Evolutionary conservation across 2,329 filamentous ascomycete genomes (phyloP), one percentile per base, ranked within the genome.

Genomic region (Pestalotiopsis sp.): DNA sequence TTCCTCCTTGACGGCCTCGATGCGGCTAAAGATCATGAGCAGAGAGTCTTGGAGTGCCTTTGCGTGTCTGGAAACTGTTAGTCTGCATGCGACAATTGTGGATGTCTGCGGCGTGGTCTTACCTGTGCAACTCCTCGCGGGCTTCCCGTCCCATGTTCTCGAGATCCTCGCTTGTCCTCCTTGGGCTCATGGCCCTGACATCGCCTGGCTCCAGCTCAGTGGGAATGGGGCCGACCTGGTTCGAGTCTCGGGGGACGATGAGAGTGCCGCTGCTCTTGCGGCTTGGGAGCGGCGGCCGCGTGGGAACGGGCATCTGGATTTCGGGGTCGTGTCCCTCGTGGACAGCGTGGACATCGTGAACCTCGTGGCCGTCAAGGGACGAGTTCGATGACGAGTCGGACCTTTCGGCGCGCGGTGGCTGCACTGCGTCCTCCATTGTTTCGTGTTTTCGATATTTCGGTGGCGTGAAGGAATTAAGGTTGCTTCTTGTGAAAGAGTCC

Each of bases 1-100:
- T 78, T 98, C 95, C 74, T 93, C 92, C 80, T 94, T 93, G 72
- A 98, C 95, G 38, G 93, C 93, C 78, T 99, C 96, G 79, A 98
- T 97, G 65, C 94, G 92, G 81, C 97, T 93, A 73, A 97, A 94
- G 58, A 98, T 92, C 71, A 92, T 93, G 70, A 97, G 86, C 41
- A 99, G 89, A 36, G 94, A 97, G 66, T 94, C 93, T 81, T 99
- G 96, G 36, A 98, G 85, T 61, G 90, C 89, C 80, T 94, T 93
- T 69, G 95, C 95, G 82, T 98, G 94, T 79, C 95, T 97, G 76
- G 2, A 45, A 49, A 62, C 13, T 62, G 41, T 62, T 68, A 66
- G 59, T 62, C 67, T 66, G 14, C 61, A 23, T 45, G 20, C 49
- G 12, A 13, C 49, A 5, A n/a, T 20, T 11, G 38, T 20, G 27